Evolutionary conservation across 2,329 filamentous ascomycete genomes (phyloP), one percentile per base, ranked within the genome.

Genomic region (Ophiocordyceps camponoti-rufipedis): DNA sequence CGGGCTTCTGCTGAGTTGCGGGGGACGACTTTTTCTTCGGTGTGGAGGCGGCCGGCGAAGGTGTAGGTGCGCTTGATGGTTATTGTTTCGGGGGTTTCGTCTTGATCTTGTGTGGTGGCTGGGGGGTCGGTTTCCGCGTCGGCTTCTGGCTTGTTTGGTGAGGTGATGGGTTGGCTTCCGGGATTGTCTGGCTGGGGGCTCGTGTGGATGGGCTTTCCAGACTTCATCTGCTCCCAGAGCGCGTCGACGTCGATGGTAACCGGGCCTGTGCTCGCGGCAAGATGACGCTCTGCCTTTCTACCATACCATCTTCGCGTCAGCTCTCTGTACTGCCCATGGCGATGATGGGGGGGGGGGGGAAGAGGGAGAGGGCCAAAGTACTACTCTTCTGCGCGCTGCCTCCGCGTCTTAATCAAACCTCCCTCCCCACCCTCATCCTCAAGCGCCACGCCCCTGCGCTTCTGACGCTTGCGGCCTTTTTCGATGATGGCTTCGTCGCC

Each of bases 231-330:
- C 43, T 72, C 69, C 79, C 80, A 86, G 2, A 86, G 59, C 23
- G 75, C 75, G 51, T 86, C 79, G 42, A 86, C 79, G 49, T 86
- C 76, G 42, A 85, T 65, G 2, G 81, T 85, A 23, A 82, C 74
- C 0, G 75, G 75, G 0, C 73, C 77, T 0, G 63, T 70, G 41
- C 63, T 69, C 1, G 67, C 64, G 3, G 70, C 63, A 11, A 68
- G 63, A 49, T 70, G 72, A 45, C 68, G 68, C 55, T 81, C 77
- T 49, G 69, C 71, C 52, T 75, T 75, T 52, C 73, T 76, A 45
- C 3, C 14, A 23, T 76, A 45, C 3, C 14, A 23, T 18, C 4
- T 31, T 13, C 12, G 10, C 5, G 33, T 58, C 23, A 56, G 48
- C 13, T 38, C 13, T 38, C 33, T 14, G 33, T 3, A 14, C 13